Base-by-base conservation (phyloP, 441 rosid genomes). In the Breynia disticha region DNA sequence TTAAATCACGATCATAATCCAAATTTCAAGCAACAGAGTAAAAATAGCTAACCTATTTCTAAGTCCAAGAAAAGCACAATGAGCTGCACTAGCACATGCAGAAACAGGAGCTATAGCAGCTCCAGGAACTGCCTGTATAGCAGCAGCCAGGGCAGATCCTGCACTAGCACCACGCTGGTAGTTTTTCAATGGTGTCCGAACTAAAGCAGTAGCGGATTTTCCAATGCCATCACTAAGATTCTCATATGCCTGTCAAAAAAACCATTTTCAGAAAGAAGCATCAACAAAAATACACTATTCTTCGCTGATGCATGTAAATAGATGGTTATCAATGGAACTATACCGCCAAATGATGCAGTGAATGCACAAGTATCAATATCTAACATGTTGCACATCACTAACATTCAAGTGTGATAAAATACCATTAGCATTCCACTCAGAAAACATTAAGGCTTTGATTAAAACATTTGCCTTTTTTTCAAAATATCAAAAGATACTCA, bases 61-160 rank as follows among this genome's bases (percentile, higher is more conserved):
- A 65, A 94, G 52, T 64, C 99, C 99, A 72, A 87, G 90, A 50
- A 90, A 84, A 68, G 90, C 66, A 69, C 56, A 82, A 74, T 90
- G 94, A 19, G 83, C 70, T 16, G 99, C 96, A 48, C 78, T 76
- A 19, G 87, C 93, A 73, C 89, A 82, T 56, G 94, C 95, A 66
- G 97, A 80, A 63, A 86, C 86, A 0, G 96, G 96, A 67, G 95
- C 87, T 68, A 94, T 72, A 65, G 95, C 87, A 74, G 99, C 99
- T 38, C 93, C 79, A 63, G 99, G 99, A 71, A 90, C 88, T 57
- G 83, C 95, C 63, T 69, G 76, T 45, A 87, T 73, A 56, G 81
- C 95, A 57, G 95, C 76, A 43, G 86, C 87, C 76, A 85, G 65
- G 58, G 91, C 96, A 64, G 95, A 85, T 47, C 88, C 81, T 15